Evolutionary conservation across 2,329 filamentous ascomycete species (phyloP), one percentile per base, ranked within the genome.

Genomic region (Apiospora kogelbergensis): DNA sequence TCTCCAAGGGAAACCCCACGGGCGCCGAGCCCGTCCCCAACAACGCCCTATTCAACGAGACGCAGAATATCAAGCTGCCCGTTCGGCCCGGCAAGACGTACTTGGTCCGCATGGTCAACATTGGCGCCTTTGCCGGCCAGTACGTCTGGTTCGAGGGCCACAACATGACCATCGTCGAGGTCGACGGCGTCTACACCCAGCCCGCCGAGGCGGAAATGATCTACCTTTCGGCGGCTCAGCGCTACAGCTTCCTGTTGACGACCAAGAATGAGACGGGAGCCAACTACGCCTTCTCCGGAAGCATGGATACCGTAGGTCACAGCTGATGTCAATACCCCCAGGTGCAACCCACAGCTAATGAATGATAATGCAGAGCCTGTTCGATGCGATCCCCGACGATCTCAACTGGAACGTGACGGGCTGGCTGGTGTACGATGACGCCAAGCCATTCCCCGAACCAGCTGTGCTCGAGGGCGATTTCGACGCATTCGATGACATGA

Each of bases 401-500:
- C 84, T 96, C 53, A 91, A 95, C 76, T 90, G 87, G 75, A 91
- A 91, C 72, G 85, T 86, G 20, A 91, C 89, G 0, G 88, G 88
- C n/a, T 90, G 88, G 87, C 82, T 91, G 0, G 83, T 86, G 7
- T 90, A 91, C 74, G 83, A 90, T 73, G 74, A 80, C 1, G 70
- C 77, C 11, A 82, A 85, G 22, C 71, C 80, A 0, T 77, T 86
- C 0, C 85, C 87, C 1, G 77, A 82, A 0, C 83, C 93, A 0
- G 84, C 86, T 0, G 69, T 84, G 53, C 3, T 60, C 9, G 53
- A 37, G 0, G 76, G 94, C 3, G 84, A 87, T 15, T 89, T 93
- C 64, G 80, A 90, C 30, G 86, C 90, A 1, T 90, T 91, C 69
- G 93, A 97, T 74, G 94, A 97, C 76, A 89, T 92, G 71, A 84